phyloP scores from a whole-genome alignment of 805 yeast species.

The Wickerhamiella vanderwaltii region DNA sequence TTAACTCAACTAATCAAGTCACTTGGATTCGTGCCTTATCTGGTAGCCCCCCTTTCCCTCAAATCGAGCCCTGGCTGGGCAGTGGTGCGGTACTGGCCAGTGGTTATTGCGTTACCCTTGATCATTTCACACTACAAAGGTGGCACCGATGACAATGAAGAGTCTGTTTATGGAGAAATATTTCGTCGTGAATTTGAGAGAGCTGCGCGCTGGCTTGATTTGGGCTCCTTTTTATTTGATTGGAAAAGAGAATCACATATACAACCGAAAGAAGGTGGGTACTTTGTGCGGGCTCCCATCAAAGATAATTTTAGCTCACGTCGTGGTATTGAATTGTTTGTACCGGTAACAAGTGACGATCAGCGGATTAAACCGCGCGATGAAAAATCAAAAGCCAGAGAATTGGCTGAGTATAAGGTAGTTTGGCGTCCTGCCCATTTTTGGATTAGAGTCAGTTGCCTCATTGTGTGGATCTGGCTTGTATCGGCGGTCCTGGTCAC shows the following conservation, averaged over 20 bases:
- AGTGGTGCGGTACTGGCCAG: constrained; percentile 3
- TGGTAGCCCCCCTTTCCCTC: constrained; percentile 2
- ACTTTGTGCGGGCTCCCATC: constrained; percentile 74
- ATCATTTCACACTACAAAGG: constrained; percentile 25
- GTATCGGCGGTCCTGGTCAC: constrained; percentile 5
- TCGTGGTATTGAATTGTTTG: constrained; percentile 49
- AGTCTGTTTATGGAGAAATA: constrained; percentile 32
- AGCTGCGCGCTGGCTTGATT: constrained; percentile 13
- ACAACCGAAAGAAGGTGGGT: constrained; percentile 45
- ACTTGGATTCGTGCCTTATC: constrained; percentile 9
- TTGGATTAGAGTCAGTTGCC: constrained; percentile 40
- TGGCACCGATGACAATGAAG: neutral
- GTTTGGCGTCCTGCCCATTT: constrained; percentile 84
- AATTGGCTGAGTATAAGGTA: constrained; percentile 43
- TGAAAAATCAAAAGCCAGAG: constrained; percentile 31
- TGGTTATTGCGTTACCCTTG: constrained; percentile 52
- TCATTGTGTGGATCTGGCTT: constrained; percentile 35
- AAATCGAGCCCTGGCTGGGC: constrained; percentile 19
- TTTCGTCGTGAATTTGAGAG: constrained; percentile 19
- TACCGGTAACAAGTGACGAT: constrained; percentile 73
- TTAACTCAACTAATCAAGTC: constrained; percentile 40
- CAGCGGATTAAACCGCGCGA: constrained; percentile 35
- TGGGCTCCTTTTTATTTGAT: constrained; percentile 31
- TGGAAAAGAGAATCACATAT: constrained; percentile 32
- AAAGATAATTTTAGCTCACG: constrained; percentile 62